Evolutionary conservation across 2,329 filamentous ascomycete species (phyloP).

Genomic region (Helotiales sp.): DNA sequence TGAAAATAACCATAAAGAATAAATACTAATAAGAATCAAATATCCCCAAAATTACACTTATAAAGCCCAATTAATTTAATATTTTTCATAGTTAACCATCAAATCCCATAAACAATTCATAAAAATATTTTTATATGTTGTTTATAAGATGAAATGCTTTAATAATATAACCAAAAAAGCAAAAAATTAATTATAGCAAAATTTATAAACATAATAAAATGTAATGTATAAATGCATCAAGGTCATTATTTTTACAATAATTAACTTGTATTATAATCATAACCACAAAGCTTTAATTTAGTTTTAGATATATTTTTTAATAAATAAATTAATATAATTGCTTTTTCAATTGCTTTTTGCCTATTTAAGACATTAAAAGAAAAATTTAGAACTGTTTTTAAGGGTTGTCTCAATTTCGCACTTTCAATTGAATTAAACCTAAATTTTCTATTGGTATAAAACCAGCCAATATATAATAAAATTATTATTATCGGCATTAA

Average conservation of each 20-base stretch:
- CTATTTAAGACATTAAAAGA: slow-evolving; percentile 94
- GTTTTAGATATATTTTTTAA: slow-evolving; percentile 86
- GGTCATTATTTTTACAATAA: slow-evolving; percentile 71
- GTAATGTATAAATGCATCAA: slow-evolving; percentile 92
- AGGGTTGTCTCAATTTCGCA: slow-evolving; percentile 93
- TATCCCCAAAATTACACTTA: slow-evolving; percentile 79
- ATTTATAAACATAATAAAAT: slow-evolving; percentile 89
- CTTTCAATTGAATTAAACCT: slow-evolving; percentile 90
- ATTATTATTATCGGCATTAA: slow-evolving; percentile 98
- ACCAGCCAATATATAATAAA: slow-evolving; percentile 97
- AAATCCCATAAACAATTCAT: slow-evolving; percentile 74
- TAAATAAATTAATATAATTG: slow-evolving; percentile 88
- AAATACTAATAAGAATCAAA: slow-evolving; percentile 79
- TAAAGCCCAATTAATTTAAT: slow-evolving; percentile 90
- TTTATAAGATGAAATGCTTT: not conserved
- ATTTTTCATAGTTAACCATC: slow-evolving; percentile 78
- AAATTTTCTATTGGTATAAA: slow-evolving; percentile 89
- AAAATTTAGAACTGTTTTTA: slow-evolving; percentile 85
- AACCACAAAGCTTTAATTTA: slow-evolving; percentile 57
- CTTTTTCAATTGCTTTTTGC: slow-evolving; percentile 97
- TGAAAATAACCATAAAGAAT: slow-evolving; percentile 93
- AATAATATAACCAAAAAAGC: slow-evolving; percentile 57
- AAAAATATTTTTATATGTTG: slow-evolving; percentile 70
- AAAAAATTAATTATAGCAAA: slow-evolving; percentile 81
- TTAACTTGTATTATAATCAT: no score